phyloP scores from a whole-genome alignment of 352 stramenopile species.

The Globisporangium okanoganense region DNA sequence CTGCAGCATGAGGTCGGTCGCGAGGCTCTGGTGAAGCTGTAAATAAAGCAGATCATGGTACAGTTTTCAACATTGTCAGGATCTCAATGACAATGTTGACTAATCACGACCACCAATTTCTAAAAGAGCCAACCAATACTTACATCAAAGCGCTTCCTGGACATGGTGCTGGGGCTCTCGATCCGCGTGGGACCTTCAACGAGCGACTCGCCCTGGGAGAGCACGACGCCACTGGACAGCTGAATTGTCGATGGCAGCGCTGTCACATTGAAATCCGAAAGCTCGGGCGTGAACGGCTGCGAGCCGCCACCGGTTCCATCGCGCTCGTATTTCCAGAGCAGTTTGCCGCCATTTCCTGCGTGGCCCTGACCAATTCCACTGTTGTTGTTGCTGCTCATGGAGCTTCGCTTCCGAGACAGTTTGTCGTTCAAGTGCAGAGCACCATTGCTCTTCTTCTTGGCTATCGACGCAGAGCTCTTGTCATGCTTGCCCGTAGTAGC shows the following conservation, averaged over 20 bases:
- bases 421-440: slow-evolving; percentile 17
- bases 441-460: slow-evolving; percentile 6
- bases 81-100: neutral
- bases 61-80: neutral
- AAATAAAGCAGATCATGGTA: neutral
- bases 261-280: slow-evolving; percentile 21
- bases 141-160: slow-evolving; percentile 66
- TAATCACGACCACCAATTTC: neutral
- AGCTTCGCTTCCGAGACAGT: slow-evolving; percentile 11
- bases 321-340: slow-evolving; percentile 6
- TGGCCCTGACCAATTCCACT: neutral
- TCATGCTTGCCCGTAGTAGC: neutral
- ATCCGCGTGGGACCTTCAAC: slow-evolving; percentile 37
- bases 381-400: neutral
- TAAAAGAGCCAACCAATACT: neutral
- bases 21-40: slow-evolving; percentile 59
- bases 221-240: slow-evolving; percentile 35
- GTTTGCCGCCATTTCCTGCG: neutral
- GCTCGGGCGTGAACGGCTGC: slow-evolving; percentile 18
- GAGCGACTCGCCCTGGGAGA: slow-evolving; percentile 37
- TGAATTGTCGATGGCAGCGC: slow-evolving; percentile 23
- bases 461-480: too few species aligned
- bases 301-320: neutral
- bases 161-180: slow-evolving; percentile 50
- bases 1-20: slow-evolving; percentile 42